These are phyloP conservation scores for Osmanthus fragrans DNA, from an alignment of 257 asterid species.

Conservation along the genomic window DNA sequence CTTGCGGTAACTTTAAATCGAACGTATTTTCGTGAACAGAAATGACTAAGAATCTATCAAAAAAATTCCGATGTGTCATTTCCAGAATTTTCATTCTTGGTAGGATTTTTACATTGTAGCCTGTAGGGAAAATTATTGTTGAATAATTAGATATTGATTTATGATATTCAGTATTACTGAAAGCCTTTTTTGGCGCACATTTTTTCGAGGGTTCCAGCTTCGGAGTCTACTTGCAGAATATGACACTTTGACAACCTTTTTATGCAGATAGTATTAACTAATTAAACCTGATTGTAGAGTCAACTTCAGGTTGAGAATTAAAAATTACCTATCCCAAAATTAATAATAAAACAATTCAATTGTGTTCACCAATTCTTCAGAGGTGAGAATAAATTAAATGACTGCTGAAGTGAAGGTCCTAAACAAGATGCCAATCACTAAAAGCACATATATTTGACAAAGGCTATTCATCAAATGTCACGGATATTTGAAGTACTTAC, in stretches of 20 bases:
- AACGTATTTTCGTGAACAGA: too few relatives aligned
- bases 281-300: neutral
- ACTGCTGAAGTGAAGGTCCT: neutral
- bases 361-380: neutral
- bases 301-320: neutral
- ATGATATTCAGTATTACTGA: neutral
- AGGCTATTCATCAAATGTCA: neutral
- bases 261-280: neutral
- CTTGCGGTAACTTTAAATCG: too few relatives aligned
- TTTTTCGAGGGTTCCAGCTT: neutral
- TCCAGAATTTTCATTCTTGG: neutral
- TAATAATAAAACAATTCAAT: neutral
- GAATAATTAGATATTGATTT: neutral
- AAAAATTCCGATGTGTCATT: too few relatives aligned
- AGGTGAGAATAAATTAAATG: neutral
- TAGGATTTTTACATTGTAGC: neutral
- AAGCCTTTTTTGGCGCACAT: too few relatives aligned
- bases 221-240: neutral
- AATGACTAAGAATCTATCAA: neutral
- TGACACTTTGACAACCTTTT: neutral
- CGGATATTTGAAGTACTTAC: slow-evolving; percentile 26
- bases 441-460: neutral
- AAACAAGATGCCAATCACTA: neutral
- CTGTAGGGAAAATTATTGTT: neutral
- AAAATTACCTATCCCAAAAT: neutral